Evolutionary conservation across 352 stramenopile species (phyloP), one percentile per base, ranked within the genome.

Genomic region (Phytophthora cactorum): DNA sequence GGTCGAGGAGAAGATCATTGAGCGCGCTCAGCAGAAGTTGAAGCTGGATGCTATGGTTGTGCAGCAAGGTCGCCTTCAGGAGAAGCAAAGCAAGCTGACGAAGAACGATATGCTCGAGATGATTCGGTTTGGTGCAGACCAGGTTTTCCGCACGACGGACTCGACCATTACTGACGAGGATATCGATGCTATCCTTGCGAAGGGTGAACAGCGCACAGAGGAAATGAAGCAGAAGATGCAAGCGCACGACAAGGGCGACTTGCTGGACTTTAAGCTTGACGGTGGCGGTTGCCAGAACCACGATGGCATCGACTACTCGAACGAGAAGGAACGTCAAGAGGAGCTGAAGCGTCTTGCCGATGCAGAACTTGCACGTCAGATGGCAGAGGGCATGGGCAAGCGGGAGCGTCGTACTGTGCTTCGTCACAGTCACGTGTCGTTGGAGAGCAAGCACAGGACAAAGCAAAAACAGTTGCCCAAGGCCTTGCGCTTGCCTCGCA

Each of bases 1-100:
- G 0, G 96, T 99, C 0, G 98, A 99, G 81, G 97, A 99, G 68
- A 98, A 98, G 68, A 99, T 99, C 39, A 91, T 99, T 29, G 96
- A 98, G 64, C 94, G 98, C 60, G 98, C 98, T 0, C 97, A 97
- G 27, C 95, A 99, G 64, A 99, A 99, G 78, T 86, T 99, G 8
- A 96, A 96, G 57, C 63, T 95, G 14, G 86, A 96, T 57, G 86
- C 88, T 12, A 95, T 94, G 85, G 84, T 95, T 39, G 86, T 96
- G 12, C 88, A 95, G 65, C 88, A 96, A 78, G 88, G 88, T 15
- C 85, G 88, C 10, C 67, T 96, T 5, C 87, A 95, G 52, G 88
- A 96, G 31, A 96, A 96, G 46, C 85, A 96, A 43, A 88, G 96
- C 22, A 98, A 98, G 63, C 72, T 99, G 2, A 96, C 82, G 54